Evolutionary conservation across 2,329 filamentous ascomycete species (phyloP).

Genomic region (Dothidotthia symphoricarpi): DNA sequence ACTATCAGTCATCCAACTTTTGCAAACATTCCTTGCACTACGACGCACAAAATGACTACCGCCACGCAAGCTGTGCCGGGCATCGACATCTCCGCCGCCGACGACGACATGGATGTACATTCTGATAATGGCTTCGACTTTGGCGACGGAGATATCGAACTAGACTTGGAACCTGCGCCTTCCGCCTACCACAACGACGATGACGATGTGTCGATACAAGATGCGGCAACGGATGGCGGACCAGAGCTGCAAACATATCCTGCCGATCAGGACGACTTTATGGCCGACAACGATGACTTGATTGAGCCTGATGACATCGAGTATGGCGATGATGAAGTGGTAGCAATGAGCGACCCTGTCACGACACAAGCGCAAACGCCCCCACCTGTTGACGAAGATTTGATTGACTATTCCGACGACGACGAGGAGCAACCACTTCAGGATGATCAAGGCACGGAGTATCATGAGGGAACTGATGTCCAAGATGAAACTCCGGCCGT

Average conservation of each 20-base stretch:
- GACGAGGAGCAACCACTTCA: constrained; percentile 21
- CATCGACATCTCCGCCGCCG: constrained; percentile 39
- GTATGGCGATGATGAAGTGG: constrained; percentile 10
- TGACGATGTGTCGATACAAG: constrained; percentile 59
- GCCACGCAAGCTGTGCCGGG: constrained; percentile 19
- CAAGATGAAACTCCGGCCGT: not conserved
- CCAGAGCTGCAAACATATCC: constrained; percentile 15
- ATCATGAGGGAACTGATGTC: constrained; percentile 1
- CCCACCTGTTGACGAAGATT: constrained; percentile 25
- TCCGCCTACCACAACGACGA: constrained; percentile 16
- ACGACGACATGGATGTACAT: constrained; percentile 58
- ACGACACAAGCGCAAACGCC: constrained; percentile 5
- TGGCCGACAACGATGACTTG: constrained; percentile 38
- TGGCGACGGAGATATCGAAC: constrained; percentile 59
- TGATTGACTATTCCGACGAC: constrained; percentile 39
- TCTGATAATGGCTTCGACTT: constrained; percentile 47
- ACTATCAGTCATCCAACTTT: not conserved
- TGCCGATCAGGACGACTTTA: constrained; percentile 37
- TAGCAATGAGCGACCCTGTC: constrained; percentile 1
- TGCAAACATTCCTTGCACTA: constrained; percentile 1
- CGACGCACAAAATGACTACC: constrained; percentile 21
- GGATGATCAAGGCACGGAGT: constrained; percentile 3
- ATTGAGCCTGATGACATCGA: constrained; percentile 29
- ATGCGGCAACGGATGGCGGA: constrained; percentile 40
- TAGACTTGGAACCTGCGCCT: constrained; percentile 48